phyloP scores from a whole-genome alignment of 148 eudicot species.

The Oxyria digyna region DNA sequence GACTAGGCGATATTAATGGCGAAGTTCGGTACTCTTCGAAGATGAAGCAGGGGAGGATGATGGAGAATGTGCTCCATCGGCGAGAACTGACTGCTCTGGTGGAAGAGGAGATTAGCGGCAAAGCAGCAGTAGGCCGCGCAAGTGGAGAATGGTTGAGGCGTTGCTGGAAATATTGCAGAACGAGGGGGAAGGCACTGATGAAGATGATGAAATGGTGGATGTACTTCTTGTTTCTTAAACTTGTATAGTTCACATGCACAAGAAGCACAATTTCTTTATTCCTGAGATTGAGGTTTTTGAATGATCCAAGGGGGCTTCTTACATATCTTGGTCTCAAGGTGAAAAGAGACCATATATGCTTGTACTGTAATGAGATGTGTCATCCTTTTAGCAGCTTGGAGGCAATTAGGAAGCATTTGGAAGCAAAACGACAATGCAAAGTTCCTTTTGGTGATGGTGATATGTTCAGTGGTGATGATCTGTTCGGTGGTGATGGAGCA shows the following conservation, averaged over 20 bases:
- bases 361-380: conserved; percentile 84
- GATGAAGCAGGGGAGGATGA: too few species aligned
- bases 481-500: too few species aligned
- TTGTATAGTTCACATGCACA: conserved; percentile 97
- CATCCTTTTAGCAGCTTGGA: conserved; percentile 93
- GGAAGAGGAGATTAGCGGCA: too few species aligned
- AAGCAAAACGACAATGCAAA: conserved; percentile 91
- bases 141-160: too few species aligned
- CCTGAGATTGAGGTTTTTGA: conserved; percentile 92
- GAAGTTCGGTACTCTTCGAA: too few species aligned
- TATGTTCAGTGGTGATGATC: too few species aligned
- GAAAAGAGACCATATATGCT: conserved; percentile 74
- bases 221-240: conserved; percentile 68
- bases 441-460: conserved; percentile 93
- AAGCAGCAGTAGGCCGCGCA: too few species aligned
- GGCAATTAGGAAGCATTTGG: conserved; percentile 97
- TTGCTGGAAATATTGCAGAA: conserved; percentile 26
- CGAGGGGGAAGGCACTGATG: conserved; percentile 31
- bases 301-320: conserved; percentile 87
- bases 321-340: conserved; percentile 94
- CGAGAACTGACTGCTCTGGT: too few species aligned
- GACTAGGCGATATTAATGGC: too few species aligned
- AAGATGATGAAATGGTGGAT: conserved; percentile 30
- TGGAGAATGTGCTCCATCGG: too few species aligned
- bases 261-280: conserved; percentile 84